These are phyloP conservation scores for Fraxinus nigra DNA, from an alignment of 305 asterid species.

Conservation along the genomic window DNA sequence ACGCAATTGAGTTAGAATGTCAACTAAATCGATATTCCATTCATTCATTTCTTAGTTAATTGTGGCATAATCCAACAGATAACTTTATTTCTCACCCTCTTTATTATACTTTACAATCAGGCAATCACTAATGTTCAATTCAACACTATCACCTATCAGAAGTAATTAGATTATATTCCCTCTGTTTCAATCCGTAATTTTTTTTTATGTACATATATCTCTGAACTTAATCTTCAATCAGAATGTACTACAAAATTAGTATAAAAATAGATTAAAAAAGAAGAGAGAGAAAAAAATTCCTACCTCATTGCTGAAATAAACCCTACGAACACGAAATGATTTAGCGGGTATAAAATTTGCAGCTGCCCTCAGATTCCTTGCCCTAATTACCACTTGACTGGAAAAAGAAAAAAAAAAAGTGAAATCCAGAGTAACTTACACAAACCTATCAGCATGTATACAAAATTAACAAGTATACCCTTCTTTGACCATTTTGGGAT, in stretches of 20 bases:
- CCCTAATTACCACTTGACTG: slow-evolving; percentile 87
- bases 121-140: neutral
- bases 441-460: neutral
- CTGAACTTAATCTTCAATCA: neutral
- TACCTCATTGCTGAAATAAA: slow-evolving; percentile 84
- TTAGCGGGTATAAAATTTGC: slow-evolving; percentile 90
- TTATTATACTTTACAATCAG: neutral
- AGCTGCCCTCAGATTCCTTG: slow-evolving; percentile 84
- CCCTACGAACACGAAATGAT: slow-evolving; percentile 81
- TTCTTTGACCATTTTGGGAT: slow-evolving; percentile 82
- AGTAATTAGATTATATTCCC: neutral
- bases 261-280: neutral
- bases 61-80: neutral
- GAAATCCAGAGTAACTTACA: neutral
- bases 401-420: neutral
- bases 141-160: neutral
- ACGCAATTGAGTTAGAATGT: neutral
- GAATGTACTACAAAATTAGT: neutral
- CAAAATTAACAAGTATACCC: slow-evolving; percentile 41
- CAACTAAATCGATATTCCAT: neutral
- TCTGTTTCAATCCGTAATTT: neutral
- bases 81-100: neutral
- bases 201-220: neutral
- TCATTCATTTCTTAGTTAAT: neutral
- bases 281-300: neutral